Evolutionary conservation across 169 alveolate species (phyloP), one percentile per base, ranked within the genome.

Genomic region (Plasmodium adleri): DNA sequence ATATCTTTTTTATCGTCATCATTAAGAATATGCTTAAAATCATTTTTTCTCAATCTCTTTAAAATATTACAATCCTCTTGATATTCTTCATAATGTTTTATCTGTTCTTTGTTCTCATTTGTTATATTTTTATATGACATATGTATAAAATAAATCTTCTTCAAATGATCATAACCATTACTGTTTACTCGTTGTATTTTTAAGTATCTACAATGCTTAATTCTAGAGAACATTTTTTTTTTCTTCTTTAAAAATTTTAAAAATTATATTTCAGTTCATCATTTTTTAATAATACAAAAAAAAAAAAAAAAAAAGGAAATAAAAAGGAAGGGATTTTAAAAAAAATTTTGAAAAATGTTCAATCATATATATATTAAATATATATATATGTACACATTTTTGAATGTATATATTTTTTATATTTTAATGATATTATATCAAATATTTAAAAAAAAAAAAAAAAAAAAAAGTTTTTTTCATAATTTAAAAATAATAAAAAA

Each of bases 1-100:
- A 22, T 72, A 43, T 64, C 45, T 70, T 43, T 47, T 3, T 76
- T 68, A n/a, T 63, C 88, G 4, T 24, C 56, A 15, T 45, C 54
- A 52, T 63, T 58, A n/a, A 54, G 24, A 17, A 62, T 47, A 15
- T 63, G 71, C 13, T 24, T 68, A 13, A 76, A 32, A 17, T 76
- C 66, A 9, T 32, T 58, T 5, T n/a, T 76, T 32, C 66, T 43
- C 12, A 76, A 75, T 28, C 88, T 43, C 22, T 28, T 64, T 26
- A 76, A 24, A n/a, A 76, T 63, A 32, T 76, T 58, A 39, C 43
- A 50, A 43, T 76, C 88, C 54, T 76, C 71, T n/a, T 76, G 20
- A 64, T 76, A 64, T 9, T 76, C 88, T 20, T 63, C 45, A 67
- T 76, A 76, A 15, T 63, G 15, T 9, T 54, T 76, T 54, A 15